Percentiles rank a stretch among this genome's conserved stretches.
Evolutionary conservation across 2,329 filamentous ascomycete genomes (phyloP).

Genomic region (Claviceps fusiformis): DNA sequence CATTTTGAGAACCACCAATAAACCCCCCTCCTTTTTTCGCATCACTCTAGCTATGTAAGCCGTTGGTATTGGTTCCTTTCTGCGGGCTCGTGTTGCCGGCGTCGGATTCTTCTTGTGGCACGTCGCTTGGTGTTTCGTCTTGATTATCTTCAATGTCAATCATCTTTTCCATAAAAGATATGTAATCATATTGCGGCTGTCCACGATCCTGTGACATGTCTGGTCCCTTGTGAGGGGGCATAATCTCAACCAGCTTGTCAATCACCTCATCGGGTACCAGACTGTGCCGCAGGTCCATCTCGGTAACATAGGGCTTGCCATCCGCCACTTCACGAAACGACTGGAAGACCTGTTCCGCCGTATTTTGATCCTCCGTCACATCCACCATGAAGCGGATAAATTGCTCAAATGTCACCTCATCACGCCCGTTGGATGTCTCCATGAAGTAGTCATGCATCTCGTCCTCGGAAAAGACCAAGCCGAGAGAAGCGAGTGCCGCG

Average conservation of each 20-base stretch:
- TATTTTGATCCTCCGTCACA: constrained; percentile 97
- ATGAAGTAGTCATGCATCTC: constrained; percentile 96
- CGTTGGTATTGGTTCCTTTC: constrained; percentile 22
- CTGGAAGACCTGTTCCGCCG: constrained; percentile 95
- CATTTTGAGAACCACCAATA: too few relatives aligned
- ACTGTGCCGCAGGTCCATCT: constrained; percentile 89
- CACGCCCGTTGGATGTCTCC: constrained; percentile 66
- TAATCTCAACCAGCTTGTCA: constrained; percentile 75
- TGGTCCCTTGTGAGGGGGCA: constrained; percentile 72
- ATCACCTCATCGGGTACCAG: constrained; percentile 96
- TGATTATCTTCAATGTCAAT: constrained; percentile 32
- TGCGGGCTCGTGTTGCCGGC: constrained; percentile 19
- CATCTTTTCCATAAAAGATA: constrained; percentile 89
- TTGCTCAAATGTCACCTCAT: constrained; percentile 89
- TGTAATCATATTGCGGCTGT: constrained; percentile 85
- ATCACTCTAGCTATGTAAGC: constrained; percentile 7
- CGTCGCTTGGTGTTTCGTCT: constrained; percentile 15
- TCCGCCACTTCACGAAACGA: constrained; percentile 95
- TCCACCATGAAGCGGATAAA: constrained; percentile 99
- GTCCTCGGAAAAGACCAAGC: constrained; percentile 89
- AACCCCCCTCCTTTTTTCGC: too few relatives aligned
- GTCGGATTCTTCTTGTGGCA: constrained; percentile 23
- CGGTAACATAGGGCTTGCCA: constrained; percentile 96
- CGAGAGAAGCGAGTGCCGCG: constrained; percentile 85
- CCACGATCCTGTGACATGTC: constrained; percentile 78